These are phyloP conservation scores for Pilatotrama ljubarskyi DNA, from an alignment of 768 basidiomycete genomes.

Conservation along the genomic window DNA sequence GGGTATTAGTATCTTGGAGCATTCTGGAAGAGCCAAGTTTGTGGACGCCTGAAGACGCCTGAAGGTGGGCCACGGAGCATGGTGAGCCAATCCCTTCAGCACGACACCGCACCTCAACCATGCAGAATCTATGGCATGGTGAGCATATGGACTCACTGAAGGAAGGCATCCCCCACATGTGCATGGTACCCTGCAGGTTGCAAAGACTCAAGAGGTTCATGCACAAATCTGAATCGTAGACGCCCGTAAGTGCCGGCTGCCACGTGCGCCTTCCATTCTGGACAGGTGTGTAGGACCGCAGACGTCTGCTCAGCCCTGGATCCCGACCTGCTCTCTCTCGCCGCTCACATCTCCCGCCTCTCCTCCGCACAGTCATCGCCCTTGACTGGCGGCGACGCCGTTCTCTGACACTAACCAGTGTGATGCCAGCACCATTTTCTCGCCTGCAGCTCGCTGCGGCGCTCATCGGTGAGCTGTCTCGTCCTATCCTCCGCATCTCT, in stretches of 20 bases:
- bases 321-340: slow-evolving; percentile 1
- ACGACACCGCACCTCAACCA: too few relatives aligned
- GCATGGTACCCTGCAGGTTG: too few relatives aligned
- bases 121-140: too few relatives aligned
- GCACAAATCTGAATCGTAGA: background rate
- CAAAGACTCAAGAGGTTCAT: background rate
- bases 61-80: too few relatives aligned
- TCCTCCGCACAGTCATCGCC: background rate
- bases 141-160: too few relatives aligned
- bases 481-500: background rate
- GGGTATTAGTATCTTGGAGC: too few relatives aligned
- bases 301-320: slow-evolving; percentile 7
- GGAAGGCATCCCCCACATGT: too few relatives aligned
- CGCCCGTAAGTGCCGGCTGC: background rate
- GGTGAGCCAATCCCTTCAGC: too few relatives aligned
- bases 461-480: slow-evolving; percentile 58
- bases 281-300: slow-evolving; percentile 8
- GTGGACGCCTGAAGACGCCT: too few relatives aligned
- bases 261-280: slow-evolving; percentile 12
- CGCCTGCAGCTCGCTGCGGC: slow-evolving; percentile 87
- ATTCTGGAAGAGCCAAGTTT: too few relatives aligned
- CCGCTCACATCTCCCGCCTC: background rate
- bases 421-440: slow-evolving; percentile 55
- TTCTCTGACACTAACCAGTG: background rate
- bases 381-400: background rate